Evolutionary conservation across 306 rosid genomes (phyloP).

Genomic region (Trifolium subterraneum): DNA sequence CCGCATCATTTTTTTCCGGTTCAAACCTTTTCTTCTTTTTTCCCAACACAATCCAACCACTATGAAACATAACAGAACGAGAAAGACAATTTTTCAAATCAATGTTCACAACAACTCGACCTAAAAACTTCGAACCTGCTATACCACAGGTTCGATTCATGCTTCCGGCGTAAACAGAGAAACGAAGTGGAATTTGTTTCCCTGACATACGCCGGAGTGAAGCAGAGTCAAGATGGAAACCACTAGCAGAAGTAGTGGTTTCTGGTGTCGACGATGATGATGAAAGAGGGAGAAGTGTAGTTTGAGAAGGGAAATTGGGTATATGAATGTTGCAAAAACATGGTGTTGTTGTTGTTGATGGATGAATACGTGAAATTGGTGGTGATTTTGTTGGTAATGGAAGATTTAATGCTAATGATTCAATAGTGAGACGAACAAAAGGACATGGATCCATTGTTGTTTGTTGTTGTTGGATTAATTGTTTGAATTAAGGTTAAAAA

Average conservation of each 20-base stretch:
- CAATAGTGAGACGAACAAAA: slow-evolving; percentile 69
- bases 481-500: slow-evolving; percentile 6
- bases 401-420: slow-evolving; percentile 71
- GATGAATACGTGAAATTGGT: slow-evolving; percentile 66
- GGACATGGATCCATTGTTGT: slow-evolving; percentile 86
- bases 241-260: slow-evolving; percentile 55
- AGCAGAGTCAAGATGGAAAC: slow-evolving; percentile 66
- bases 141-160: slow-evolving; percentile 71
- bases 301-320: slow-evolving; percentile 62
- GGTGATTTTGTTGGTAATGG: slow-evolving; percentile 61
- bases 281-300: slow-evolving; percentile 70
- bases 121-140: slow-evolving; percentile 62
- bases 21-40: slow-evolving; percentile 32
- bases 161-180: slow-evolving; percentile 76
- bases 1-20: slow-evolving; percentile 49
- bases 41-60: slow-evolving; percentile 76
- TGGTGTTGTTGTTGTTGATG: slow-evolving; percentile 69
- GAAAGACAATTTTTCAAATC: slow-evolving; percentile 41
- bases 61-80: slow-evolving; percentile 53
- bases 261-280: slow-evolving; percentile 48
- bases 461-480: neutral
- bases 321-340: slow-evolving; percentile 76
- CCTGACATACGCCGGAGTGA: slow-evolving; percentile 62
- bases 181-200: slow-evolving; percentile 47
- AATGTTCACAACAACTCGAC: slow-evolving; percentile 59